Evolutionary conservation across 1,139 yeast genomes (phyloP).

Genomic region (Saccharomyces hybrid): DNA sequence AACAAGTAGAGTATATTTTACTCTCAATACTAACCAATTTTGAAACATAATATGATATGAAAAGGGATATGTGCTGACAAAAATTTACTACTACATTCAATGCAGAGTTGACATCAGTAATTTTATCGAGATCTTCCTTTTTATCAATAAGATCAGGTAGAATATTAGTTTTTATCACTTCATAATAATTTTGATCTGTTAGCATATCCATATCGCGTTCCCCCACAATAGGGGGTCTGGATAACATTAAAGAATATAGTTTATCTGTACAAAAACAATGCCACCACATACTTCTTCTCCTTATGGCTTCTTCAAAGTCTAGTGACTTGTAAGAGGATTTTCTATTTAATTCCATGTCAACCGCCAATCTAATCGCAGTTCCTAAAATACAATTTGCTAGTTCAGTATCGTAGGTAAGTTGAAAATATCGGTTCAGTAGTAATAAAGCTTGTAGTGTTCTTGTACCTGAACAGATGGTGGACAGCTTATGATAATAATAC

Average conservation of each 20-base stretch:
- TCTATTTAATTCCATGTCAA: conserved; percentile 19
- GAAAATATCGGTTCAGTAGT: conserved; percentile 18
- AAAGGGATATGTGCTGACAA: conserved; percentile 18
- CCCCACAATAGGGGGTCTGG: conserved; percentile 20
- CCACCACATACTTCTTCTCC: conserved; percentile 23
- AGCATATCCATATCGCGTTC: conserved; percentile 19
- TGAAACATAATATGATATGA: conserved; percentile 18
- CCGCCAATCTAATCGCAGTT: conserved; percentile 23
- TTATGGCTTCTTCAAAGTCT: conserved; percentile 12
- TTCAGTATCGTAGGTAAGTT: conserved; percentile 17
- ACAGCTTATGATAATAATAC: conserved; percentile 23
- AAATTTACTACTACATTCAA: conserved; percentile 14
- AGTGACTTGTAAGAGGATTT: conserved; percentile 13
- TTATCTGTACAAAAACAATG: conserved; percentile 22
- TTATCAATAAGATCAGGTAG: conserved; percentile 3
- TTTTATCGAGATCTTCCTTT: conserved; percentile 11
- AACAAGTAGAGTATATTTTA: conserved; percentile 16
- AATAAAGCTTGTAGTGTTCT: conserved; percentile 21
- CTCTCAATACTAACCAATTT: conserved; percentile 15
- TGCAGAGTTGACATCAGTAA: conserved; percentile 14
- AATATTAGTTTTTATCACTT: conserved; percentile 11
- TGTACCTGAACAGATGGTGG: conserved; percentile 19
- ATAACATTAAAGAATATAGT: conserved; percentile 16
- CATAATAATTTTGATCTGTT: conserved; percentile 17
- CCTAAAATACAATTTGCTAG: conserved; percentile 18